Conservation (phyloP, 2,329 filamentous ascomycete genomes). For the Penicillium sp. region DNA sequence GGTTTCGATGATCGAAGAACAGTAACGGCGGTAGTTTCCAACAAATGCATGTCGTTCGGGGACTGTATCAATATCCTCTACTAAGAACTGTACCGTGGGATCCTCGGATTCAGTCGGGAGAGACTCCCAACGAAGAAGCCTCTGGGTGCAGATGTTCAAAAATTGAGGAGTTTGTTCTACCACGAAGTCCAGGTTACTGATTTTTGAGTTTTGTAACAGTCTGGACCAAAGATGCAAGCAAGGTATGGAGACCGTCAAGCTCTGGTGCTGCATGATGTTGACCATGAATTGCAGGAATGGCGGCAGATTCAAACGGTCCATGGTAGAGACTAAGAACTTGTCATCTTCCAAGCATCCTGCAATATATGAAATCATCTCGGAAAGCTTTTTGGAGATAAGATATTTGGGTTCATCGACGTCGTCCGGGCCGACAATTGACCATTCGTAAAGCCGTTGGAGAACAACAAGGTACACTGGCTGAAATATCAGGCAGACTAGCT, state of each 20-base stretch:
- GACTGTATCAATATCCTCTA: conserved; percentile 89
- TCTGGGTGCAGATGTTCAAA: conserved; percentile 70
- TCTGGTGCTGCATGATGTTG: conserved; percentile 70
- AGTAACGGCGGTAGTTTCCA: conserved; percentile 89
- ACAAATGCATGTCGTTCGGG: conserved; percentile 92
- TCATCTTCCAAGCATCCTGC: conserved; percentile 76
- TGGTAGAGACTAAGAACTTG: conserved; percentile 54
- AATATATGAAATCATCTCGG: conserved; percentile 81
- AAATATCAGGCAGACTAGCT: conserved; percentile 72
- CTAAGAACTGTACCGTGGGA: conserved; percentile 67
- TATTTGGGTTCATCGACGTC: conserved; percentile 89
- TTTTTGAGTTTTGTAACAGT: conserved; percentile 62
- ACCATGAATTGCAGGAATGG: conserved; percentile 73
- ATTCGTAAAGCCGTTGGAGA: conserved; percentile 65
- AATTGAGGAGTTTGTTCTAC: conserved; percentile 62
- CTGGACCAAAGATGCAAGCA: conserved; percentile 83
- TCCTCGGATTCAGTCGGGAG: conserved; percentile 74
- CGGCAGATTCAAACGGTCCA: conserved; percentile 54
- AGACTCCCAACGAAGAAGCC: conserved; percentile 78
- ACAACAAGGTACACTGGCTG: conserved; percentile 61
- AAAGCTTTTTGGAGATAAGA: conserved; percentile 82
- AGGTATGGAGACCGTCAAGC: conserved; percentile 86
- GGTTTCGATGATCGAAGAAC: conserved; percentile 73
- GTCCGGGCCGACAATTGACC: conserved; percentile 68
- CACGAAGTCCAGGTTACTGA: conserved; percentile 52